phyloP scores from a whole-genome alignment of 176 grass and related monocot genomes.

The Zizania latifolia region DNA sequence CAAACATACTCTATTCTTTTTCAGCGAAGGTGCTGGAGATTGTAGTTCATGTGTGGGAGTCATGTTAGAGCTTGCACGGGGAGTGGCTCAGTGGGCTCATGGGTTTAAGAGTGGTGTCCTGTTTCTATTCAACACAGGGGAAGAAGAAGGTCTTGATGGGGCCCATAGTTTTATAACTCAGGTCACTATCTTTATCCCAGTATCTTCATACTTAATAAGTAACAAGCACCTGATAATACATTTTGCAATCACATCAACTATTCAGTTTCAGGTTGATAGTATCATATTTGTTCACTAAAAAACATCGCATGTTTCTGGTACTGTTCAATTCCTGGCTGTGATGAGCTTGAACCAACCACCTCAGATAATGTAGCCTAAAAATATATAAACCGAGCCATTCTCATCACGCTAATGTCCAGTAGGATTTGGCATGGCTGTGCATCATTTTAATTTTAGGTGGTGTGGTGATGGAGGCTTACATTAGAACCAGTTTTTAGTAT shows the following conservation, averaged over 20 bases:
- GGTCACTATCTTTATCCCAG: constrained; percentile 42
- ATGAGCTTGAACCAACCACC: neutral
- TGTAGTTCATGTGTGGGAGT: constrained; percentile 94
- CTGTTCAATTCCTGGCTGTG: no score
- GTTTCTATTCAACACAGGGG: constrained; percentile 96
- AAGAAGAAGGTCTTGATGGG: constrained; percentile 96
- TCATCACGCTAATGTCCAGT: neutral
- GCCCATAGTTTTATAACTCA: constrained; percentile 99
- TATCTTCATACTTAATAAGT: constrained; percentile 13
- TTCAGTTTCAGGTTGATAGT: constrained; percentile 31
- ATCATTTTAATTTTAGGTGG: neutral
- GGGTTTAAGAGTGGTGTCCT: constrained; percentile 77
- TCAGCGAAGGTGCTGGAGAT: constrained; percentile 90
- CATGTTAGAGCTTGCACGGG: constrained; percentile 95
- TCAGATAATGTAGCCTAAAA: neutral
- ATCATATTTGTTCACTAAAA: no score
- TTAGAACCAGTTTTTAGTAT: neutral
- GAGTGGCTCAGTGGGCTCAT: constrained; percentile 88
- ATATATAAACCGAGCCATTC: no score
- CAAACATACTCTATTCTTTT: constrained; percentile 35
- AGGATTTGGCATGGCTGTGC: neutral
- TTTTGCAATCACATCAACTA: constrained; percentile 26
- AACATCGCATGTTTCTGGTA: no score
- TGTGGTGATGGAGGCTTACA: neutral
- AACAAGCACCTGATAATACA: neutral